A percentile compares a stretch with the other conserved stretches of the same genome.
phyloP scores from a whole-genome alignment of 169 alveolate genomes.

The Sarcocystis neurona region DNA sequence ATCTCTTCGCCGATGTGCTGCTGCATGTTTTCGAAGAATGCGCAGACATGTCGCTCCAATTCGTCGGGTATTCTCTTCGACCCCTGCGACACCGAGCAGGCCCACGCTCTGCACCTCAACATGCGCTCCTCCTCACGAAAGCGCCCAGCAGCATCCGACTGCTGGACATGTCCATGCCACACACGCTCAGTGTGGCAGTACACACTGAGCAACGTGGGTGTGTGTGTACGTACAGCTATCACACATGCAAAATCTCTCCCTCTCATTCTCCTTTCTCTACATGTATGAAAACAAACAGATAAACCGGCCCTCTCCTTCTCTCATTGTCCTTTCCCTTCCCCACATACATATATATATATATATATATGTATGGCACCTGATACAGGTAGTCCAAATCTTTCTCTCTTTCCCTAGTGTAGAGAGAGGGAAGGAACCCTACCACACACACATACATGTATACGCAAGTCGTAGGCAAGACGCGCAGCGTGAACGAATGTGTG shows the following conservation, averaged over 20 bases:
- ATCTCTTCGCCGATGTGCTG: background rate
- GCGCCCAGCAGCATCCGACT: background rate
- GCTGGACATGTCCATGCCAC: background rate
- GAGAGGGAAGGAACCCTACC: no score
- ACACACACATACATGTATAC: no score
- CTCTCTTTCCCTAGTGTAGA: no score
- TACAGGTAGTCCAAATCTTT: no score
- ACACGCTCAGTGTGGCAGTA: background rate
- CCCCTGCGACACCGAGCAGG: slow-evolving; percentile 19
- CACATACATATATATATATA: no score
- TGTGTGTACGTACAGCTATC: background rate
- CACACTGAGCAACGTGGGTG: background rate
- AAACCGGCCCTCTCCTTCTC: no score
- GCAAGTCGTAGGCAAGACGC: no score
- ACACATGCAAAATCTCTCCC: background rate
- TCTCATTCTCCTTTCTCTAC: background rate
- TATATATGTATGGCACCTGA: no score
- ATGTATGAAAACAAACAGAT: no score
- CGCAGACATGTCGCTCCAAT: slow-evolving; percentile 55
- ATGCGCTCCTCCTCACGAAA: background rate
- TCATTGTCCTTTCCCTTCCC: no score
- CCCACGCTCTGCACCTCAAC: background rate
- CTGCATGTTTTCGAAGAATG: slow-evolving; percentile 17
- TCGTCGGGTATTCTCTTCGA: slow-evolving; percentile 42
- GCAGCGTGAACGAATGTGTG: background rate